Percentiles rank a stretch among this genome's conserved stretches.
These are phyloP conservation scores for Pythium utonaiense DNA, from an alignment of 352 stramenopile species.

Conservation along the genomic window DNA sequence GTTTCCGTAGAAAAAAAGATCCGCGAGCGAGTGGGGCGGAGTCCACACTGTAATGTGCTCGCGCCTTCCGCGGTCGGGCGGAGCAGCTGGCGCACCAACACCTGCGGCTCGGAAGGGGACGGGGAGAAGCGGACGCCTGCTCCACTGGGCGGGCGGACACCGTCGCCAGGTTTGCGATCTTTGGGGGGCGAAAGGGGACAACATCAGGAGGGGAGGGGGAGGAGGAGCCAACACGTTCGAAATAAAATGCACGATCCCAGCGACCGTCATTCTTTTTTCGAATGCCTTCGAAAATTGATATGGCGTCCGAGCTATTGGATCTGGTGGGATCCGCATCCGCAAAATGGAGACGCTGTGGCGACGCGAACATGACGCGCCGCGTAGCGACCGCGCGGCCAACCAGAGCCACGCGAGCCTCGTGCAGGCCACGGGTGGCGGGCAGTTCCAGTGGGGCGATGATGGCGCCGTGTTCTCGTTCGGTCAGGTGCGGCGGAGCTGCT, in stretches of 20 bases:
- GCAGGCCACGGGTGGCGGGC: background rate
- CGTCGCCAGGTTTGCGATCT: slow-evolving; percentile 8
- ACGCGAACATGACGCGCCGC: background rate
- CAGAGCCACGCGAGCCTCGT: background rate
- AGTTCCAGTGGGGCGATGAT: slow-evolving; percentile 11
- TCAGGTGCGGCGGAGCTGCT: slow-evolving; percentile 7
- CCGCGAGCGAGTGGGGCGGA: background rate
- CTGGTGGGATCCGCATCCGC: background rate
- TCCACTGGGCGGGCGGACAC: background rate
- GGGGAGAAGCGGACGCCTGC: slow-evolving; percentile 5
- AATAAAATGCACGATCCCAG: background rate
- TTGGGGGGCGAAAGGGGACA: slow-evolving; percentile 9
- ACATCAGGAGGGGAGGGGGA: background rate
- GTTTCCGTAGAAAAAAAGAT: slow-evolving; percentile 12
- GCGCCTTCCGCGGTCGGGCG: background rate
- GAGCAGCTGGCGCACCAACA: background rate
- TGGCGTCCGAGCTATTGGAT: background rate
- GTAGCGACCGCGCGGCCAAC: background rate
- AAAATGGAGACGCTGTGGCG: background rate
- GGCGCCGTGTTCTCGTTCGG: slow-evolving; percentile 20
- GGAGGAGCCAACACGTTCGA: slow-evolving; percentile 1
- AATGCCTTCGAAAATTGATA: background rate
- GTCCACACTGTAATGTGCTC: background rate
- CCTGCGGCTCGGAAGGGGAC: slow-evolving; percentile 1
- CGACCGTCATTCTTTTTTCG: background rate